Base-by-base conservation (phyloP, 345 rosid species). In the Dipteronia dyeriana region DNA sequence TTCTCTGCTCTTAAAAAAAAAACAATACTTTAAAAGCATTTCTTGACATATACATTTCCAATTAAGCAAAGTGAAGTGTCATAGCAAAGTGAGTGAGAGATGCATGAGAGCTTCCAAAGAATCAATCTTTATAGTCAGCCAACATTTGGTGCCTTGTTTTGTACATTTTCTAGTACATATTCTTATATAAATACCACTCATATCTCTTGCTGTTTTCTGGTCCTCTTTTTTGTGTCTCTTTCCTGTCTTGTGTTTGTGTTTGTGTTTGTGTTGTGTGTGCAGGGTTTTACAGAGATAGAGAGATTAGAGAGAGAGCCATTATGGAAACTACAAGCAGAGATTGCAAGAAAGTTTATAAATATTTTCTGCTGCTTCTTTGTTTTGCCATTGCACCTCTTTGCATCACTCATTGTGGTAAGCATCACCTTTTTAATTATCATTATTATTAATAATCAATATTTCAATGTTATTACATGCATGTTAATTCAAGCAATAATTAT, bases 341-440 rank as follows among this genome's bases (percentile, higher is more conserved):
- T 34, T 78, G 79, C 73, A 68, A 4, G 62, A 73, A 80, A 53
- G 11, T 49, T 45, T 78, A 68, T 66, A 65, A 29, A 4, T 17
- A 51, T 26, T 29, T 74, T 74, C 76, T 85, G n/a, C 81, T 90
- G 29, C 79, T 41, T 9, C 45, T 88, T 23, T 85, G 65, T 66
- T 66, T 88, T 22, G 66, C 86, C 63, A 56, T 84, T 81, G 75
- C 86, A 31, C 53, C 90, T 76, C 68, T 76, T 56, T 41, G 79
- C 76, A 73, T 86, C 84, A 73, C 74, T 72, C 84, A 74, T 16
- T 83, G 81, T 60, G 90, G 97, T 91, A 85, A 88, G 81, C 38
- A 54, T 12, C 38, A 54, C 17, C 0, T 51, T 23, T 49, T 34
- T 34, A 34, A 34, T 34, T 34, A 34, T 34, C 38, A 5, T 34